Percentiles rank a stretch among this genome's conserved stretches.
Conservation (phyloP, 1,284 basidiomycete genomes). For the Irpex rosettiformis region DNA sequence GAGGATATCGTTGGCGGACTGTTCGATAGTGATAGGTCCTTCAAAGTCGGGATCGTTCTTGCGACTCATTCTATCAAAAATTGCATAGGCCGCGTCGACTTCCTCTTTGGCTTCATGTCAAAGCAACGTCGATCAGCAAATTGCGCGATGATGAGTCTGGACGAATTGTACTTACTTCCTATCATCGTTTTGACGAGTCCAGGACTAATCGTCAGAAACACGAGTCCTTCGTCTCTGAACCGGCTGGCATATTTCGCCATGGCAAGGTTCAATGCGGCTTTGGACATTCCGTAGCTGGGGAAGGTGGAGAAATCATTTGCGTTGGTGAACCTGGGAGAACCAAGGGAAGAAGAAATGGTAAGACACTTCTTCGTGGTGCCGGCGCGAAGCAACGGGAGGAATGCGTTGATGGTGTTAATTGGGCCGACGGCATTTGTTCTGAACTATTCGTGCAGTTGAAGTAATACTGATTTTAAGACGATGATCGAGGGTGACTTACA, state of each 20-base stretch:
- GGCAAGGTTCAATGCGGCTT: constrained; percentile 36
- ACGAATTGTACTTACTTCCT: background rate
- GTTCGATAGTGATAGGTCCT: background rate
- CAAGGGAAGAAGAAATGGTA: constrained; percentile 17
- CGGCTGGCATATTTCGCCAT: constrained; percentile 35
- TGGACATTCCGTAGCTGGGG: constrained; percentile 33
- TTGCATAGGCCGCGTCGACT: background rate
- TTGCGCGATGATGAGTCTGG: background rate
- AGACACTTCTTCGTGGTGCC: constrained; percentile 17
- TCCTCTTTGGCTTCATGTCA: background rate
- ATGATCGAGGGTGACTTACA: constrained; percentile 9
- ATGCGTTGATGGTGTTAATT: constrained; percentile 34
- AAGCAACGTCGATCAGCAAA: background rate
- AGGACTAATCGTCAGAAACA: constrained; percentile 33
- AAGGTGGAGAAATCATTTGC: constrained; percentile 7
- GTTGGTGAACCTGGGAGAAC: constrained; percentile 28
- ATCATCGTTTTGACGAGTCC: constrained; percentile 31
- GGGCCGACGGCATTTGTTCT: constrained; percentile 35
- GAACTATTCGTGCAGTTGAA: constrained; percentile 19
- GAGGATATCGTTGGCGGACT: background rate
- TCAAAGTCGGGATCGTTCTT: background rate
- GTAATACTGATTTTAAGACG: background rate
- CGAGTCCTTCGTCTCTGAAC: constrained; percentile 32
- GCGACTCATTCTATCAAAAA: constrained; percentile 2
- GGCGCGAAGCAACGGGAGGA: constrained; percentile 33